phyloP scores from a whole-genome alignment of 1,139 yeast species.

The Saccharomycopsis crataegensis region DNA sequence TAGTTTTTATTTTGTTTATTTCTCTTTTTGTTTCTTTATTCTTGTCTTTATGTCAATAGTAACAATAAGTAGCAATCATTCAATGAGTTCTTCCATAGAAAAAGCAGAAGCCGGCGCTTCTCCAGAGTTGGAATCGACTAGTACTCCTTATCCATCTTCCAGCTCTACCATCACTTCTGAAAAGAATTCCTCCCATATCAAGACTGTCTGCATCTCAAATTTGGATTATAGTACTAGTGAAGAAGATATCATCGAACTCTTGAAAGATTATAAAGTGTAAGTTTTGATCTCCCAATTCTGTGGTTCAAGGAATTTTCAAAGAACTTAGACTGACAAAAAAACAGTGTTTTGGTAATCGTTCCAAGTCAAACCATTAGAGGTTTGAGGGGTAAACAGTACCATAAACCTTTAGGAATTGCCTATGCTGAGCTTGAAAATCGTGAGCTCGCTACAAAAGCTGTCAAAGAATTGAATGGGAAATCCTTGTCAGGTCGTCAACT shows the following conservation, averaged over 20 bases:
- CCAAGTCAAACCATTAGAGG: constrained; percentile 50
- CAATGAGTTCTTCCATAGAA: background rate
- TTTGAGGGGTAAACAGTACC: constrained; percentile 30
- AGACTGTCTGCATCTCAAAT: constrained; percentile 33
- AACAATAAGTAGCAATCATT: too few relatives aligned
- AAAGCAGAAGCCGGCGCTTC: background rate
- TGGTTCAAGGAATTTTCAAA: too few relatives aligned
- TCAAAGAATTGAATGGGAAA: constrained; percentile 35
- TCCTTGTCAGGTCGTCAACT: constrained; percentile 35
- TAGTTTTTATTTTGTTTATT: background rate
- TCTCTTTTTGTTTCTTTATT: background rate
- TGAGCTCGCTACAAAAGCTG: constrained; percentile 44
- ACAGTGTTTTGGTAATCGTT: constrained; percentile 38
- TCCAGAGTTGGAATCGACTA: background rate
- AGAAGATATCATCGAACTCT: constrained; percentile 36
- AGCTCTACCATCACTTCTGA: constrained; percentile 13
- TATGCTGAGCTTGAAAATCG: constrained; percentile 51
- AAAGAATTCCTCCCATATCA: background rate
- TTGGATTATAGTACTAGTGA: constrained; percentile 38
- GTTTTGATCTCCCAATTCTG: background rate
- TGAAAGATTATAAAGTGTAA: constrained; percentile 22
- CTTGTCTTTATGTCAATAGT: background rate
- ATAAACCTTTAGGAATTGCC: constrained; percentile 53
- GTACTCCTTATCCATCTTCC: background rate
- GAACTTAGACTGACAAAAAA: too few relatives aligned